These are phyloP conservation scores for Eucalyptus victrix DNA, from an alignment of 345 rosid species.

Conservation along the genomic window DNA sequence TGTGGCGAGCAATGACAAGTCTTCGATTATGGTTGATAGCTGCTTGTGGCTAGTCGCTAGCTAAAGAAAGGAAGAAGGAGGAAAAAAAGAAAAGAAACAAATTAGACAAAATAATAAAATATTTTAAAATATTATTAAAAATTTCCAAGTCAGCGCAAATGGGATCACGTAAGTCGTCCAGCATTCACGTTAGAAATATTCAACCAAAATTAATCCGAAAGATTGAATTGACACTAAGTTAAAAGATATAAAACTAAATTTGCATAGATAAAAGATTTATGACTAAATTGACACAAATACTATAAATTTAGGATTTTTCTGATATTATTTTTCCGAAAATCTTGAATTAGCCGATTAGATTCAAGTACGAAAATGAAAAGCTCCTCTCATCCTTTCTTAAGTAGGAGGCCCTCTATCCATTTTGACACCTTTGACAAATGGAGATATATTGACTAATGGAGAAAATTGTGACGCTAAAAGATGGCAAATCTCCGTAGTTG, in stretches of 20 bases:
- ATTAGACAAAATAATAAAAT: no score
- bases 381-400: no score
- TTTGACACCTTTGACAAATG: no score
- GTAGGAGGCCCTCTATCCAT: no score
- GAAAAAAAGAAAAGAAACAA: no score
- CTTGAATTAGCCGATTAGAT: accelerated
- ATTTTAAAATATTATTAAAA: no score
- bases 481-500: no score
- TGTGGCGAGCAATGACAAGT: accelerated
- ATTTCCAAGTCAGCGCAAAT: accelerated
- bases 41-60: accelerated
- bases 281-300: accelerated
- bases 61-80: no score
- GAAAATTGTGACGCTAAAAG: no score
- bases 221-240: no score
- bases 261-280: accelerated
- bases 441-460: no score
- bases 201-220: accelerated
- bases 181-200: accelerated
- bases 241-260: accelerated
- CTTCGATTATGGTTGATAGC: accelerated
- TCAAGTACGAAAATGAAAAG: no score
- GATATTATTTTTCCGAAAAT: accelerated
- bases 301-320: accelerated
- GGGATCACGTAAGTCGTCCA: accelerated